These are phyloP conservation scores for Aureobasidium namibiae DNA, from an alignment of 2,329 filamentous ascomycete genomes.

Conservation along the genomic window DNA sequence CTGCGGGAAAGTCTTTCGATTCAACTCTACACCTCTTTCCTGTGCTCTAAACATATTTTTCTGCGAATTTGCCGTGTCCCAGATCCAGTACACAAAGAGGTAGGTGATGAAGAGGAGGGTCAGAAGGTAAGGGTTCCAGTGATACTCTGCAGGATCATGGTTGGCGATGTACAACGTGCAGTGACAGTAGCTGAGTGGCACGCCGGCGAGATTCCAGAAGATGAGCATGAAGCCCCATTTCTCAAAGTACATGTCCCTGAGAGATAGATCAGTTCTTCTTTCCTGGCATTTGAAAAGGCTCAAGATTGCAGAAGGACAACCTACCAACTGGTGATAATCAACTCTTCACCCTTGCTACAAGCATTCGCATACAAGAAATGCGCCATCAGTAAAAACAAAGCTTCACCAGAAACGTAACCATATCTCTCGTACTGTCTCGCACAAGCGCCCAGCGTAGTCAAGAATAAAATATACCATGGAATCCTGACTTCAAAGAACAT, in stretches of 20 bases:
- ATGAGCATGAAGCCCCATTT: constrained; percentile 12
- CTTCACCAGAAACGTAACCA: constrained; percentile 71
- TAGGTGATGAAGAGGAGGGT: constrained; percentile 1
- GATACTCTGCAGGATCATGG: constrained; percentile 1
- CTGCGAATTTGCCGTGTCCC: constrained; percentile 12
- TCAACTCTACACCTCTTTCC: constrained; percentile 1
- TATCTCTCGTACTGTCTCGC: constrained; percentile 71
- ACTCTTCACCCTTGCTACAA: constrained; percentile 77
- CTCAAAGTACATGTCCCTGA: constrained; percentile 13
- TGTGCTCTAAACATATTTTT: constrained; percentile 10
- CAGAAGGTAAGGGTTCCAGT: not conserved
- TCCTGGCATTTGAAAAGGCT: no score
- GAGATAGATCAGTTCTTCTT: no score
- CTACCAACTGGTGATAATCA: constrained; percentile 73
- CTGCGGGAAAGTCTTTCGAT: constrained; percentile 9
- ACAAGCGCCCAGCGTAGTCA: constrained; percentile 62
- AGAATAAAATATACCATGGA: constrained; percentile 77
- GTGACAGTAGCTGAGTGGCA: constrained; percentile 10
- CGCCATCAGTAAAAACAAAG: constrained; percentile 77
- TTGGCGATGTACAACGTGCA: constrained; percentile 10
- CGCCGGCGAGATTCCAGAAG: constrained; percentile 11
- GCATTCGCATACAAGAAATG: constrained; percentile 83
- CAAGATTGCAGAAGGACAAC: no score
- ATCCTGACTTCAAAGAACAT: constrained; percentile 87
- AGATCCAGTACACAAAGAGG: constrained; percentile 16